Conservation (phyloP, 2,329 filamentous ascomycete genomes). For the Metarhizium anisopliae region DNA sequence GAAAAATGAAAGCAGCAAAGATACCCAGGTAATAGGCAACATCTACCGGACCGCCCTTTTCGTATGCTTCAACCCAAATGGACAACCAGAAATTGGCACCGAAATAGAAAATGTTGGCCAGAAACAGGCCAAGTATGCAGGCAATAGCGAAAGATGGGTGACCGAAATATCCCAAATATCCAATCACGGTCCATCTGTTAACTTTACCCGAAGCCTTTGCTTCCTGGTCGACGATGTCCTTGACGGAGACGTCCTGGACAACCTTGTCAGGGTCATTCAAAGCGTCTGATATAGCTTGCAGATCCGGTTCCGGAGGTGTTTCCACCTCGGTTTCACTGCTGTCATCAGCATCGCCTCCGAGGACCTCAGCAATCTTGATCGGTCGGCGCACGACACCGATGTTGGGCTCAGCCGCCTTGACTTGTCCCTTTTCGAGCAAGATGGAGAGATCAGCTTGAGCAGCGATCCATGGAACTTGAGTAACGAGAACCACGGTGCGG, state of each 20-base stretch:
- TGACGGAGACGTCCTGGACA: constrained; percentile 24
- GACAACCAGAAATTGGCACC: constrained; percentile 39
- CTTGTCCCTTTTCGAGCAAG: constrained; percentile 34
- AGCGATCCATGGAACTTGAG: constrained; percentile 44
- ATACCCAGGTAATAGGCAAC: constrained; percentile 44
- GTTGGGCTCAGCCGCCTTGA: constrained; percentile 33
- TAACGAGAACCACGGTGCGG: constrained; percentile 48
- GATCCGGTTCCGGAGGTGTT: constrained; percentile 16
- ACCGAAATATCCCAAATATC: constrained; percentile 44
- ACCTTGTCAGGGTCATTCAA: constrained; percentile 23
- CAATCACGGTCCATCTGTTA: constrained; percentile 36
- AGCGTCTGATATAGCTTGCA: constrained; percentile 19
- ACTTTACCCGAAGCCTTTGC: constrained; percentile 36
- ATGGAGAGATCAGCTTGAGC: constrained; percentile 40
- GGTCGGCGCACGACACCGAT: constrained; percentile 35
- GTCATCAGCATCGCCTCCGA: constrained; percentile 26
- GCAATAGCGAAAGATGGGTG: constrained; percentile 31
- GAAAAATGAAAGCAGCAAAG: constrained; percentile 36
- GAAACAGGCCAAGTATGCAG: constrained; percentile 29
- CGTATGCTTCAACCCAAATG: constrained; percentile 44
- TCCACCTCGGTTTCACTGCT: constrained; percentile 18
- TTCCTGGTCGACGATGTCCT: constrained; percentile 38
- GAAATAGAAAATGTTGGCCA: constrained; percentile 33
- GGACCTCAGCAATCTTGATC: constrained; percentile 31
- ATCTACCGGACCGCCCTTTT: constrained; percentile 31